phyloP scores from a whole-genome alignment of 305 asterid species.

The Galium porrigens region DNA sequence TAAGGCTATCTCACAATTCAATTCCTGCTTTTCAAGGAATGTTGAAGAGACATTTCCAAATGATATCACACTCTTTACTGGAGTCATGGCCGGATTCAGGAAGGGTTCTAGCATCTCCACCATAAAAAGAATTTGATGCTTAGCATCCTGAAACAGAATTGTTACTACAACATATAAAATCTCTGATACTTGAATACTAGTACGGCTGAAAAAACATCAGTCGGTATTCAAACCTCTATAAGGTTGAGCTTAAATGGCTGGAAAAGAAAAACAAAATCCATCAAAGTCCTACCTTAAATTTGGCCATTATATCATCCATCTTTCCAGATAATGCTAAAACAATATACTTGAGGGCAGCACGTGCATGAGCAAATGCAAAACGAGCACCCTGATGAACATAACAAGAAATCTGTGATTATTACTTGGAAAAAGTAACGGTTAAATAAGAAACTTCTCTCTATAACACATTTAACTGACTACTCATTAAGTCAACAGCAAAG shows the following conservation, averaged over 20 bases:
- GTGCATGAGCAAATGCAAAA: constrained; percentile 54
- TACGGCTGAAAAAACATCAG: not conserved
- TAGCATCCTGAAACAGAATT: constrained; percentile 53
- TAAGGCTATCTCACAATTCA: constrained; percentile 53
- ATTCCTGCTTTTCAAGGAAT: constrained; percentile 55
- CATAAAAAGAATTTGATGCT: constrained; percentile 71
- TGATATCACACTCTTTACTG: constrained; percentile 64
- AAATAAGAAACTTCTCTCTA: too few relatives aligned
- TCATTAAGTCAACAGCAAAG: not conserved
- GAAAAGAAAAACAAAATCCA: not conserved
- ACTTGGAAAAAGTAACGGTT: too few relatives aligned
- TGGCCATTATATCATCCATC: constrained; percentile 76
- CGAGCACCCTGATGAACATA: constrained; percentile 49
- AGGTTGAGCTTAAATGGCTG: not conserved
- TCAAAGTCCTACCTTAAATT: constrained; percentile 52
- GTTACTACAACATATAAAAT: constrained; percentile 17
- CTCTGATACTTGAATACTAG: constrained; percentile 10
- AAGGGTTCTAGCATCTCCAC: constrained; percentile 90
- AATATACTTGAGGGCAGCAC: constrained; percentile 83
- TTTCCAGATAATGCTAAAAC: constrained; percentile 81
- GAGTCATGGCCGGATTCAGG: constrained; percentile 79
- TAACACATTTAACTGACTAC: not conserved
- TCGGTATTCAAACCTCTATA: not conserved
- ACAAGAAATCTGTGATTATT: constrained; percentile 8
- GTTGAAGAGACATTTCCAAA: constrained; percentile 68